Conservation (phyloP, 164 flowering plant genomes). For the Piper betle region DNA sequence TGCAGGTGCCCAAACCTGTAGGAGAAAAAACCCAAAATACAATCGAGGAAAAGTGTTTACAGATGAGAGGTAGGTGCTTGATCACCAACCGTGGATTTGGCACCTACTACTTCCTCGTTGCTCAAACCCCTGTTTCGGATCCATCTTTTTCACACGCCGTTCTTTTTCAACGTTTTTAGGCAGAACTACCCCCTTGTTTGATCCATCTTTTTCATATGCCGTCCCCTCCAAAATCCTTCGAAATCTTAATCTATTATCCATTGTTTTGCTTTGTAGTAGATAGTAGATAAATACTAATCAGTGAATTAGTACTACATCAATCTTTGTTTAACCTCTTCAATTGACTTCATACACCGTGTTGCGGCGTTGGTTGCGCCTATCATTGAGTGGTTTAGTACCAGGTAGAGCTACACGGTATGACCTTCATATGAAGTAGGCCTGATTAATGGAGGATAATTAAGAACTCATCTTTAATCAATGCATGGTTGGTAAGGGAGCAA, state of each 20-base stretch:
- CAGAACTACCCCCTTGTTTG: background rate
- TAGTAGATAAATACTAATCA: too few relatives aligned
- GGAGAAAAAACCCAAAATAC: too few relatives aligned
- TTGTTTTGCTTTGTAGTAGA: background rate
- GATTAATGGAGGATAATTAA: too few relatives aligned
- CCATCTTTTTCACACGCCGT: background rate
- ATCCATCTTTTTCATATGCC: too few relatives aligned
- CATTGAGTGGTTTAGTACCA: background rate
- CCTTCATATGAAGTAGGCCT: background rate
- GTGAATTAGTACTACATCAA: too few relatives aligned
- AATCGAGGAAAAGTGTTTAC: too few relatives aligned
- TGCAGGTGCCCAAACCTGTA: too few relatives aligned
- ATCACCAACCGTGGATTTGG: too few relatives aligned
- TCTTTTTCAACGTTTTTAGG: background rate
- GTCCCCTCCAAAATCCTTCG: background rate
- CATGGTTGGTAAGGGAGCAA: background rate
- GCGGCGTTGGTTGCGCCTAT: background rate
- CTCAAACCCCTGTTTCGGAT: background rate
- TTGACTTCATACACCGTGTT: background rate
- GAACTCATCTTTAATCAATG: background rate
- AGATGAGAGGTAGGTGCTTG: too few relatives aligned
- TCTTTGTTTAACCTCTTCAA: background rate
- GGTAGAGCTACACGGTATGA: too few relatives aligned
- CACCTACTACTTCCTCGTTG: too few relatives aligned
- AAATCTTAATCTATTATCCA: background rate